Conservation (phyloP, 2,329 filamentous ascomycete genomes). For the Nannizzia gypsea region DNA sequence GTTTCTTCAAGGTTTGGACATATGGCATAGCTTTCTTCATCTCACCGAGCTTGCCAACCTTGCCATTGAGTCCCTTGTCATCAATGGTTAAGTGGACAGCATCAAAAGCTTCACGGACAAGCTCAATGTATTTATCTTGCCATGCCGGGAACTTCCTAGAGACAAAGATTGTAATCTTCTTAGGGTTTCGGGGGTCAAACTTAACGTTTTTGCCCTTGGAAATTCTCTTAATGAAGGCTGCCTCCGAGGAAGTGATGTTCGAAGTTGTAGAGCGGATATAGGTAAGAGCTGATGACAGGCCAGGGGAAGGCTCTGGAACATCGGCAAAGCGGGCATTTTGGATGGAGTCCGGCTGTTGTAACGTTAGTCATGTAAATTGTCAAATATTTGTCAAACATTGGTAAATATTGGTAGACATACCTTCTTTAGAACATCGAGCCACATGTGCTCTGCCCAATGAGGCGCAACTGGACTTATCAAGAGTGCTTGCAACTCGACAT, state of each 20-base stretch:
- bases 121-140: conserved; percentile 82
- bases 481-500: conserved; percentile 75
- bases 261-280: conserved; percentile 66
- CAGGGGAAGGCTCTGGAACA: conserved; percentile 52
- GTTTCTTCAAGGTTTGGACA: conserved; percentile 74
- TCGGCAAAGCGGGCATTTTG: conserved; percentile 68
- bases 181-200: conserved; percentile 85
- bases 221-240: conserved; percentile 64
- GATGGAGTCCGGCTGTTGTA: conserved; percentile 50
- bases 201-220: conserved; percentile 76
- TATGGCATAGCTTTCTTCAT: conserved; percentile 99
- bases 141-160: conserved; percentile 72
- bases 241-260: conserved; percentile 78
- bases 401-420: conserved; percentile 15
- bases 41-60: conserved; percentile 63
- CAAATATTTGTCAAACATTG: conserved; percentile 1
- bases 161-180: conserved; percentile 78
- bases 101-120: conserved; percentile 62
- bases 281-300: conserved; percentile 63
- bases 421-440: conserved; percentile 78
- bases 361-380: background rate
- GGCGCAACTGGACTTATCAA: conserved; percentile 75
- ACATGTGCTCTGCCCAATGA: conserved; percentile 91
- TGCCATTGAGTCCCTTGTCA: conserved; percentile 67
- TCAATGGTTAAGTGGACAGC: conserved; percentile 51